These are phyloP conservation scores for Suillus sp. DNA, from an alignment of 768 basidiomycete species.

Conservation along the genomic window DNA sequence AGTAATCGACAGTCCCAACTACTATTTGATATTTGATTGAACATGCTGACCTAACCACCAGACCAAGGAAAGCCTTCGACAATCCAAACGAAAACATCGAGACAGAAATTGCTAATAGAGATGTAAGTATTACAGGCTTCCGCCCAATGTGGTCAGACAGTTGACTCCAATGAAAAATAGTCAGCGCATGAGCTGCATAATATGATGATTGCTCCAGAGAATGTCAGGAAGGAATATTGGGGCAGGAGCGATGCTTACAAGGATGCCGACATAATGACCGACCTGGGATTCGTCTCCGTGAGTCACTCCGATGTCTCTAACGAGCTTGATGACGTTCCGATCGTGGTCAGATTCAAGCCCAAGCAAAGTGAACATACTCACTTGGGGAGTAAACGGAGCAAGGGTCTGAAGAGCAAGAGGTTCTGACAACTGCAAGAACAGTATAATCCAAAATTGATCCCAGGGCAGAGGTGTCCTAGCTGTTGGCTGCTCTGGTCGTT, in stretches of 20 bases:
- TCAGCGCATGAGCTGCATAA: slow-evolving; percentile 49
- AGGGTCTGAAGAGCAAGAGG: slow-evolving; percentile 74
- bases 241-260: slow-evolving; percentile 35
- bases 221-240: slow-evolving; percentile 34
- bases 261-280: slow-evolving; percentile 50
- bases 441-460: slow-evolving; percentile 66
- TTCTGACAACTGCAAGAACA: slow-evolving; percentile 73
- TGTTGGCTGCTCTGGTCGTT: slow-evolving; percentile 21
- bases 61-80: slow-evolving; percentile 46
- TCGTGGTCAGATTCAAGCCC: neutral
- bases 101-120: slow-evolving; percentile 44
- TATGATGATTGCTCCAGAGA: slow-evolving; percentile 46
- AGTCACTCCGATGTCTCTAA: slow-evolving; percentile 38
- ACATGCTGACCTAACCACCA: slow-evolving; percentile 40
- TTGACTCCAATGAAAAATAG: slow-evolving; percentile 50
- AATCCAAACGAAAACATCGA: slow-evolving; percentile 53
- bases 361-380: slow-evolving; percentile 27
- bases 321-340: slow-evolving; percentile 19
- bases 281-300: slow-evolving; percentile 46
- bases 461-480: slow-evolving; percentile 60
- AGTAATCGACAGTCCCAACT: neutral
- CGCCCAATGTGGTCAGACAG: slow-evolving; percentile 51
- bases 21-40: neutral
- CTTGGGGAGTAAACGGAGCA: slow-evolving; percentile 68
- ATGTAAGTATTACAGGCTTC: slow-evolving; percentile 47